Evolutionary conservation across 768 basidiomycete genomes (phyloP).

Genomic region (Boletus reticulatus): DNA sequence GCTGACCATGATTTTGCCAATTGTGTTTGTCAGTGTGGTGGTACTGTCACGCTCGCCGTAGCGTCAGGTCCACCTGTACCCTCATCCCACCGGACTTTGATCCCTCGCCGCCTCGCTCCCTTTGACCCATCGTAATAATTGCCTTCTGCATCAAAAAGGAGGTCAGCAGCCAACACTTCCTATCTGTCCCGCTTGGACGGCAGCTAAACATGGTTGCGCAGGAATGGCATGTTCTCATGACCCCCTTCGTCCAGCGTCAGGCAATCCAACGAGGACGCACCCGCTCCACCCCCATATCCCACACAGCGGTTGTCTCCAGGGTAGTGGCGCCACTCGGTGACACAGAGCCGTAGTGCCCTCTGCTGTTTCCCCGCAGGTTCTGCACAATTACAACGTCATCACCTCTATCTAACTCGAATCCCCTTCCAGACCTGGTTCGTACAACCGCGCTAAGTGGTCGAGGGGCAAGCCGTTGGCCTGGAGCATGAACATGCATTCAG

Average conservation of each 20-base stretch:
- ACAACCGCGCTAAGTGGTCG: slow-evolving; percentile 20
- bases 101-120: slow-evolving; percentile 23
- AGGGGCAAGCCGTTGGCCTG: slow-evolving; percentile 28
- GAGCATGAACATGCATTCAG: slow-evolving; percentile 29
- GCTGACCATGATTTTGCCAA: no score
- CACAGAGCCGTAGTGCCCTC: background rate
- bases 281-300: slow-evolving; percentile 9
- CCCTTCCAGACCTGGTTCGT: slow-evolving; percentile 13
- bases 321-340: slow-evolving; percentile 20
- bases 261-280: slow-evolving; percentile 39
- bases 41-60: no score
- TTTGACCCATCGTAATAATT: slow-evolving; percentile 25
- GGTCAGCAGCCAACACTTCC: slow-evolving; percentile 23
- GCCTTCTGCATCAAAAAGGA: slow-evolving; percentile 10
- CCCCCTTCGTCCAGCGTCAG: slow-evolving; percentile 26
- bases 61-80: no score
- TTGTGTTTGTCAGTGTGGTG: no score
- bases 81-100: slow-evolving; percentile 18
- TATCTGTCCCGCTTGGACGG: slow-evolving; percentile 32
- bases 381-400: slow-evolving; percentile 22
- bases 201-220: slow-evolving; percentile 39
- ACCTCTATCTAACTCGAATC: slow-evolving; percentile 16
- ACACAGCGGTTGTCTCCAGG: slow-evolving; percentile 11
- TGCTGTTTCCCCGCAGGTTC: slow-evolving; percentile 15
- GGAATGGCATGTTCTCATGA: slow-evolving; percentile 17